Conservation (phyloP, 164 flowering plant species). For the Cinnamomum micranthum region DNA sequence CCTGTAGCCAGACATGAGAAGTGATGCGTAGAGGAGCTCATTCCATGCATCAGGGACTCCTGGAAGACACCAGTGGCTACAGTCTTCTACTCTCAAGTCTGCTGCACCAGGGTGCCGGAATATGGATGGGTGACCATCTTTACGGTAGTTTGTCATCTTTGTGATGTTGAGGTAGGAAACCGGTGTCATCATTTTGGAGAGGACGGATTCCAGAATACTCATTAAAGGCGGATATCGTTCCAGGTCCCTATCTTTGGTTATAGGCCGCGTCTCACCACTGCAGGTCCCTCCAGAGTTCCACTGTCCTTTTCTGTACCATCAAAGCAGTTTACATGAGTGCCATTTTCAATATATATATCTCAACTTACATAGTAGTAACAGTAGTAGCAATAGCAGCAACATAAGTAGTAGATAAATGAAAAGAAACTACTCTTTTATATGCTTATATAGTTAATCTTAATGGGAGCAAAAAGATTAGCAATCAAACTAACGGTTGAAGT, state of each 20-base stretch:
- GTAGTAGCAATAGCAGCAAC: not conserved
- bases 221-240: slow-evolving; percentile 46
- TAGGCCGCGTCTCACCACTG: slow-evolving; percentile 42
- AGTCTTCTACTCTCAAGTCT: slow-evolving; percentile 33
- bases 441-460: not conserved
- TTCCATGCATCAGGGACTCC: slow-evolving; percentile 13
- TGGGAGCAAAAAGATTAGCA: not conserved
- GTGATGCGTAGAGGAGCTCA: slow-evolving; percentile 11
- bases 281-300: slow-evolving; percentile 67
- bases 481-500: not conserved
- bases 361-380: not conserved
- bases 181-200: slow-evolving; percentile 46
- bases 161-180: slow-evolving; percentile 57
- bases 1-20: not conserved
- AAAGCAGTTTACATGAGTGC: not conserved
- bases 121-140: slow-evolving; percentile 66
- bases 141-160: slow-evolving; percentile 51
- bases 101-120: slow-evolving; percentile 23
- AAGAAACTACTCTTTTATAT: not conserved
- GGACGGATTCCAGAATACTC: slow-evolving; percentile 43
- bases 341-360: not conserved
- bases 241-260: slow-evolving; percentile 32
- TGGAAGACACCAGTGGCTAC: slow-evolving; percentile 40
- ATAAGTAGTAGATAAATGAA: not conserved
- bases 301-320: slow-evolving; percentile 46